Conservation (phyloP, 306 rosid genomes). For the Malus fusca region DNA sequence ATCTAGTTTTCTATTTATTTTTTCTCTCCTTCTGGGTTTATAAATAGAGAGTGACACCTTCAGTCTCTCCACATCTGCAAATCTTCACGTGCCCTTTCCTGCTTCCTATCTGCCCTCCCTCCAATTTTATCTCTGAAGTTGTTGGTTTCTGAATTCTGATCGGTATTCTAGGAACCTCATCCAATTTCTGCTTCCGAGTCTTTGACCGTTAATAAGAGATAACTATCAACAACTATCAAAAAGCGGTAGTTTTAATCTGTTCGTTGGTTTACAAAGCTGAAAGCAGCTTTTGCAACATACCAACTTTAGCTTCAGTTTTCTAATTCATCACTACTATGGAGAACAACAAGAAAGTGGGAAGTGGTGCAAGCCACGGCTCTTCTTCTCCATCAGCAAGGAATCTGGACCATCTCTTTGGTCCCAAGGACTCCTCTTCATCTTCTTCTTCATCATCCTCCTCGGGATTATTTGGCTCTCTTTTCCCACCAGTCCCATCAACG, state of each 20-base stretch:
- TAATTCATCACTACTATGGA: slow-evolving; percentile 31
- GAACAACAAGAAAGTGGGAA: slow-evolving; percentile 24
- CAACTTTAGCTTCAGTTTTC: not conserved
- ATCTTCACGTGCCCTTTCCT: slow-evolving; percentile 33
- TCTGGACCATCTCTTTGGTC: slow-evolving; percentile 74
- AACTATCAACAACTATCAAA: slow-evolving; percentile 16
- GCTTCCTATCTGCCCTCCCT: not conserved
- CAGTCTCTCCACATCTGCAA: slow-evolving; percentile 26
- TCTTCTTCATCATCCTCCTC: slow-evolving; percentile 32
- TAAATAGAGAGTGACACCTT: slow-evolving; percentile 29
- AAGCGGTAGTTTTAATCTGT: slow-evolving; percentile 22
- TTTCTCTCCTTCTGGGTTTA: slow-evolving; percentile 20
- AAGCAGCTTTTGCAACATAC: not conserved
- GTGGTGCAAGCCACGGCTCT: slow-evolving; percentile 19
- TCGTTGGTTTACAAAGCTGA: slow-evolving; percentile 40
- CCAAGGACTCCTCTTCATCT: slow-evolving; percentile 38
- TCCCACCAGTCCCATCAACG: slow-evolving; percentile 54
- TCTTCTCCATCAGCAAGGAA: slow-evolving; percentile 33
- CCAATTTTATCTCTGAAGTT: slow-evolving; percentile 7
- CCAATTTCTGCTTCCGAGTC: slow-evolving; percentile 20
- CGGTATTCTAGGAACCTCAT: slow-evolving; percentile 34
- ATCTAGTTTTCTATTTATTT: too few relatives aligned
- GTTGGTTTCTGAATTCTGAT: slow-evolving; percentile 12
- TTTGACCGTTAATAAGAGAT: slow-evolving; percentile 33
- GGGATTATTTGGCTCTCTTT: slow-evolving; percentile 50